Evolutionary conservation across 2,329 filamentous ascomycete species (phyloP).

Genomic region (Reticulascus tulasneorum): DNA sequence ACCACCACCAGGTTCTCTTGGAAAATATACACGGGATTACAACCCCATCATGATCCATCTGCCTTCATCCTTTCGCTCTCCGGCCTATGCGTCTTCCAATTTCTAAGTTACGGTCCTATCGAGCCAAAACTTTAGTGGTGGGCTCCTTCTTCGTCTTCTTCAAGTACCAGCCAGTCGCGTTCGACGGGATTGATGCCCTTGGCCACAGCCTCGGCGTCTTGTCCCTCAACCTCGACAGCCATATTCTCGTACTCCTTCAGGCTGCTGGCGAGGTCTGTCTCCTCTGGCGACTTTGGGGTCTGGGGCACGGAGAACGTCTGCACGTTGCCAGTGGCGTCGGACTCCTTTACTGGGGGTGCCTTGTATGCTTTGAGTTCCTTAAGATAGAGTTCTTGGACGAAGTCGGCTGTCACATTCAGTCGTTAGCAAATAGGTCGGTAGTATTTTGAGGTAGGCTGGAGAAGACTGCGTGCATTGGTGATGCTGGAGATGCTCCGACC

Average conservation of each 20-base stretch:
- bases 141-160: constrained; percentile 54
- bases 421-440: too few relatives aligned
- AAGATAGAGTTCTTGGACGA: constrained; percentile 97
- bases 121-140: constrained; percentile 40
- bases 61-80: background rate
- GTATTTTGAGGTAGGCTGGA: too few relatives aligned
- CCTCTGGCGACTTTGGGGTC: constrained; percentile 84
- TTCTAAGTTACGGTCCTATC: background rate
- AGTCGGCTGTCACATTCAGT: constrained; percentile 64
- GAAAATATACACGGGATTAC: constrained; percentile 35
- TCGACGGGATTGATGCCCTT: constrained; percentile 54
- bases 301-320: constrained; percentile 80
- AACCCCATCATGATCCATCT: constrained; percentile 13
- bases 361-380: constrained; percentile 96
- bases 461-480: too few relatives aligned
- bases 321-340: constrained; percentile 85
- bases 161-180: constrained; percentile 79
- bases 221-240: constrained; percentile 90
- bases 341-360: constrained; percentile 74
- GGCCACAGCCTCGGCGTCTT: constrained; percentile 60
- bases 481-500: too few relatives aligned
- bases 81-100: background rate
- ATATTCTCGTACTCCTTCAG: constrained; percentile 93
- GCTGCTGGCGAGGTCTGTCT: constrained; percentile 86
- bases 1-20: constrained; percentile 14